phyloP scores from a whole-genome alignment of 495 filamentous ascomycete genomes.

The Daldinia bambusicola region DNA sequence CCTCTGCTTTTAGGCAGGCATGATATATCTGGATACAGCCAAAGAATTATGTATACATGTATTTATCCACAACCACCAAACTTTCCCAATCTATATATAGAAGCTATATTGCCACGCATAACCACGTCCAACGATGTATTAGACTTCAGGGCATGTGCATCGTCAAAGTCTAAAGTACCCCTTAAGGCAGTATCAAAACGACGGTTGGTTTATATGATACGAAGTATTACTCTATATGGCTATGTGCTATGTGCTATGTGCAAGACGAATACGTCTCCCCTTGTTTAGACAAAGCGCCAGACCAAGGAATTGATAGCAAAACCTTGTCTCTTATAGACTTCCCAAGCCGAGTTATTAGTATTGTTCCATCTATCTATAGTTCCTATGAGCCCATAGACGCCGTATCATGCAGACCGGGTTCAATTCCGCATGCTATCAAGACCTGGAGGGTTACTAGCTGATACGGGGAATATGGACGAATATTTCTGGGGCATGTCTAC shows the following conservation, averaged over 20 bases:
- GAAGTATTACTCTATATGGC: not conserved
- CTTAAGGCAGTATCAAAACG: not conserved
- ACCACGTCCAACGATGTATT: not conserved
- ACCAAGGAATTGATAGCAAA: not conserved
- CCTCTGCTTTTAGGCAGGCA: too few relatives aligned
- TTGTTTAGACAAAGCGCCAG: not conserved
- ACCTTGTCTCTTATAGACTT: not conserved
- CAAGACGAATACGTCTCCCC: not conserved
- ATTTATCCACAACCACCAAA: too few relatives aligned
- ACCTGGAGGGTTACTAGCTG: too few relatives aligned
- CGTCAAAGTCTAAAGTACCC: not conserved
- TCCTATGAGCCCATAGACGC: not conserved
- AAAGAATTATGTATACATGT: too few relatives aligned
- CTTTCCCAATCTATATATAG: too few relatives aligned
- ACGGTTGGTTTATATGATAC: not conserved
- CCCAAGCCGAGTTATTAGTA: not conserved
- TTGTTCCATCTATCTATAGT: not conserved
- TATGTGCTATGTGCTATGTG: too few relatives aligned
- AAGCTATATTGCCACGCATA: not conserved
- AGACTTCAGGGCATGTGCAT: not conserved
- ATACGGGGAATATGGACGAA: too few relatives aligned
- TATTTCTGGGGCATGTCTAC: too few relatives aligned
- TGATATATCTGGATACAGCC: too few relatives aligned
- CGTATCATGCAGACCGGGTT: not conserved
- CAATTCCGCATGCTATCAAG: too few relatives aligned